These are phyloP conservation scores for Hirsutella minnesotensis DNA, from an alignment of 2,329 filamentous ascomycete genomes.

Conservation along the genomic window DNA sequence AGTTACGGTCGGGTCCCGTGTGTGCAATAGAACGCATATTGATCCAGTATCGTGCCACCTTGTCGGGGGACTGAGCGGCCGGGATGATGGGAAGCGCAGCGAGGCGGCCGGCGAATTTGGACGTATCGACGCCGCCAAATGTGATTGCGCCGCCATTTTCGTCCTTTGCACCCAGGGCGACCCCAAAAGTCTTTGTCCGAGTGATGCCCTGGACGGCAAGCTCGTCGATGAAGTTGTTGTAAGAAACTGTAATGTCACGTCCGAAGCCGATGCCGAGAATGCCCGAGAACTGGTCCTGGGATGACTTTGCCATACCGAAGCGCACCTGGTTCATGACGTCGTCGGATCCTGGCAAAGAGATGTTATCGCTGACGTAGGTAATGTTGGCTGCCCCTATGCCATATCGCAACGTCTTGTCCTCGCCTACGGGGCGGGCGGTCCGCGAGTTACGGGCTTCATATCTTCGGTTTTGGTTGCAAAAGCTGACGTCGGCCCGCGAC, in stretches of 20 bases:
- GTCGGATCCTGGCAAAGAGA: conserved; percentile 27
- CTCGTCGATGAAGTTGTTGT: conserved; percentile 41
- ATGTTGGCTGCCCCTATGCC: conserved; percentile 40
- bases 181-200: conserved; percentile 48
- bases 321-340: conserved; percentile 36
- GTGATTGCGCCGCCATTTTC: conserved; percentile 51
- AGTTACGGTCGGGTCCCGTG: conserved; percentile 20
- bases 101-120: conserved; percentile 50
- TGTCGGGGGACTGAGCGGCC: conserved; percentile 40
- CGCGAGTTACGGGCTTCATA: conserved; percentile 32
- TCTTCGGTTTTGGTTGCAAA: conserved; percentile 32
- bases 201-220: conserved; percentile 40
- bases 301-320: conserved; percentile 51
- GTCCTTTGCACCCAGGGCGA: conserved; percentile 52
- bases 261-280: conserved; percentile 70
- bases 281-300: conserved; percentile 35
- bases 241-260: conserved; percentile 29
- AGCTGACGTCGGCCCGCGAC: conserved; percentile 23
- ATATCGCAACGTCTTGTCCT: conserved; percentile 32
- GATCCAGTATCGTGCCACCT: conserved; percentile 40
- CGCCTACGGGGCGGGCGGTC: conserved; percentile 19
- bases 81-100: conserved; percentile 50
- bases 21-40: conserved; percentile 31
- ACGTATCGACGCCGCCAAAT: conserved; percentile 56
- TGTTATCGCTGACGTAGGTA: conserved; percentile 34